phyloP scores from a whole-genome alignment of 768 basidiomycete species.

The Kwoniella mangroviensis region DNA sequence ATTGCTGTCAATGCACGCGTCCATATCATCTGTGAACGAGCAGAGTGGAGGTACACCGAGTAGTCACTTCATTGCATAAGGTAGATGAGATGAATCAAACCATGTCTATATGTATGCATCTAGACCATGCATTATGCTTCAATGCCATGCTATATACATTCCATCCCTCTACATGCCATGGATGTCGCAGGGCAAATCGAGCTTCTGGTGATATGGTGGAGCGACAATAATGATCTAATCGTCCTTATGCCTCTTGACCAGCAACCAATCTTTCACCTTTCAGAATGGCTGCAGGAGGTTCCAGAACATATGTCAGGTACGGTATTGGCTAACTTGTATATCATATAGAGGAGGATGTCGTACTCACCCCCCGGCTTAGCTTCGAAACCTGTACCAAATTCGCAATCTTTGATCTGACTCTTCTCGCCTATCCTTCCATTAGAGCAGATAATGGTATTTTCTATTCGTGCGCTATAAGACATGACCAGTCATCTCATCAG shows the following conservation, averaged over 20 bases:
- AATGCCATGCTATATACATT: not conserved
- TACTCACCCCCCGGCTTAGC: constrained; percentile 53
- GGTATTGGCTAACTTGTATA: not conserved
- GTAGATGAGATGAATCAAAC: not conserved
- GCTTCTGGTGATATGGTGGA: too few relatives aligned
- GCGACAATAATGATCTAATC: not conserved
- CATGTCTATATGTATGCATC: not conserved
- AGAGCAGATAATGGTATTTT: constrained; percentile 57
- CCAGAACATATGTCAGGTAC: not conserved
- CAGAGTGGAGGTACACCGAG: not conserved
- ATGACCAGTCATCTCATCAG: not conserved
- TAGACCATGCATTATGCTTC: not conserved
- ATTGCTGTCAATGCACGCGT: not conserved
- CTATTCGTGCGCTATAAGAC: constrained; percentile 52
- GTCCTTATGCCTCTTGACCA: constrained; percentile 35
- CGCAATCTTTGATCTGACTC: constrained; percentile 57
- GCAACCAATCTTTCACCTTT: constrained; percentile 50
- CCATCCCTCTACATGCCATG: not conserved
- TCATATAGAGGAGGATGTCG: not conserved
- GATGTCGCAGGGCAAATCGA: too few relatives aligned
- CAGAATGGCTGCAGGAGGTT: constrained; percentile 27
- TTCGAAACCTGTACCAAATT: constrained; percentile 58
- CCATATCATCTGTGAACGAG: not conserved
- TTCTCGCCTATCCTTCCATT: constrained; percentile 57
- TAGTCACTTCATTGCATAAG: not conserved